These are phyloP conservation scores for Talaromyces stipitatus DNA, from an alignment of 495 filamentous ascomycete genomes.

Conservation along the genomic window DNA sequence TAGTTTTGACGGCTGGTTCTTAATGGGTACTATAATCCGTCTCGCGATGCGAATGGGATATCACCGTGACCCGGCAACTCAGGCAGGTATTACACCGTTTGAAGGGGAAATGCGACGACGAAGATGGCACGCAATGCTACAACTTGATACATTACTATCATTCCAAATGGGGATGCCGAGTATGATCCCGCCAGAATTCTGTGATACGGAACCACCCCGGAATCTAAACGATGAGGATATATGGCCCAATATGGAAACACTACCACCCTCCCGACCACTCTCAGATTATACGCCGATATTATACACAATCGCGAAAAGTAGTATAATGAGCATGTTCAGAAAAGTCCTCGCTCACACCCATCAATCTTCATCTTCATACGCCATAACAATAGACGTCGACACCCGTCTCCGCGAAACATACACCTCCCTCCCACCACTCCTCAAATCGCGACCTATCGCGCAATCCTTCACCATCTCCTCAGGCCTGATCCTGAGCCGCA, in stretches of 20 bases:
- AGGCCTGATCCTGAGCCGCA: constrained; percentile 12
- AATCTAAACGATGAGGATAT: constrained; percentile 47
- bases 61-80: constrained; percentile 37
- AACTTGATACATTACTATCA: constrained; percentile 23
- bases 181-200: constrained; percentile 39
- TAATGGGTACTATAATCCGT: constrained; percentile 37
- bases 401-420: constrained; percentile 22
- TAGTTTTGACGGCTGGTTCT: constrained; percentile 39
- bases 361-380: constrained; percentile 20
- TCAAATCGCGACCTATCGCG: constrained; percentile 4
- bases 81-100: constrained; percentile 15
- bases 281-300: constrained; percentile 40
- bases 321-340: constrained; percentile 28
- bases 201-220: constrained; percentile 34
- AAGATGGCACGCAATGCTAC: constrained; percentile 20
- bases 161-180: constrained; percentile 49
- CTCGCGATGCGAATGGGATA: constrained; percentile 49
- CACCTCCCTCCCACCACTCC: constrained; percentile 6
- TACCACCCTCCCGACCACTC: constrained; percentile 34
- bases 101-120: constrained; percentile 30
- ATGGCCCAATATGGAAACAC: constrained; percentile 25
- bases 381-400: constrained; percentile 24
- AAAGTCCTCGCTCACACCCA: constrained; percentile 27
- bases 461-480: constrained; percentile 16
- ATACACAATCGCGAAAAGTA: constrained; percentile 40